Evolutionary conservation across 2,329 filamentous ascomycete genomes (phyloP), one percentile per base, ranked within the genome.

Genomic region (Botrytis pseudocinerea): DNA sequence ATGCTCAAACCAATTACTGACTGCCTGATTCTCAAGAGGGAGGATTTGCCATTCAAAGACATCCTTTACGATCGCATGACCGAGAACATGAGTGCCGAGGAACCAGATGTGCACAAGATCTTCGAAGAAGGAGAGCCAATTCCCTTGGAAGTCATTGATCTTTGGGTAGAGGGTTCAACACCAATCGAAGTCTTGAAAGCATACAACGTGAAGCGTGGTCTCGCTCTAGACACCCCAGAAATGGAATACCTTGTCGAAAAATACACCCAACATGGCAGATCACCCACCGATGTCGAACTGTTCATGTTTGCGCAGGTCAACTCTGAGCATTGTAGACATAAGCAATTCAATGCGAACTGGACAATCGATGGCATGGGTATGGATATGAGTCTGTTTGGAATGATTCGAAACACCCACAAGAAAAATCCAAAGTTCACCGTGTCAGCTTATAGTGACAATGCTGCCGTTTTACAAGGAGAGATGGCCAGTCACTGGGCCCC

Each of bases 241-340:
- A 97, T 98, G 82, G 91, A 97, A 74, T 98, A 99, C 80, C 87
- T 99, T 57, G 93, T 97, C n/a, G 90, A 94, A 77, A 91, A 91
- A 60, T 96, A 94, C 82, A 89, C 89, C 9, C 87, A 80, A 70
- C 69, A 90, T 28, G 88, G 89, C 75, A 85, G 90, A 54, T 85
- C 88, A 66, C 93, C 93, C 1, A 76, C 78, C 74, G 96, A 98
- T 81, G 93, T 98, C 62, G 96, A 99, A 84, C 87, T 98, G 35
- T 98, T 98, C 87, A 98, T 98, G 96, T 99, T 98, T 82, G 95
- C 95, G 25, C 96, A 99, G 84, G 95, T 99, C 82, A 98, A 98
- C 85, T 98, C 95, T 4, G 96, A 99, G 86, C 95, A 98, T 83
- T 97, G 81, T 75, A 80, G 83, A 69, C 84, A 86, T 74, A 97